Conservation (phyloP, 2,329 filamentous ascomycete genomes). For the Akanthomyces dipterigenus region DNA sequence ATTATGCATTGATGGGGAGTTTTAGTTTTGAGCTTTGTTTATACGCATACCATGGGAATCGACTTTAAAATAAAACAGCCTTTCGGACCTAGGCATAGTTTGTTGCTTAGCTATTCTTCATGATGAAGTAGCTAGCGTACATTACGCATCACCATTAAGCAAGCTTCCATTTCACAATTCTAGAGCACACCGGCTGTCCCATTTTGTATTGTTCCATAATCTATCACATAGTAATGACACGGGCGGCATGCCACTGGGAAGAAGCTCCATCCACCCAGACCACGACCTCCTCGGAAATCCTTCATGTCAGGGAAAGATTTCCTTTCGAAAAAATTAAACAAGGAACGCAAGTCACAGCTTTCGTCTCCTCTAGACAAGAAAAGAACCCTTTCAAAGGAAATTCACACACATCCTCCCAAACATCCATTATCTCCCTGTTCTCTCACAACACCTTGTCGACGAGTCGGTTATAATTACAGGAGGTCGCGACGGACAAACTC, state of each 20-base stretch:
- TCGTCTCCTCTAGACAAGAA: constrained; percentile 6
- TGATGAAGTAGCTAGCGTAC: neutral
- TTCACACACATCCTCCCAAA: neutral
- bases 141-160: neutral
- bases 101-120: neutral
- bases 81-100: neutral
- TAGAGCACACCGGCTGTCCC: constrained; percentile 9
- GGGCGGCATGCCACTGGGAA: constrained; percentile 2
- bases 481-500: constrained; percentile 96
- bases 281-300: constrained; percentile 3
- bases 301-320: neutral
- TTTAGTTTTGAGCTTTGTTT: neutral
- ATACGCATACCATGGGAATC: neutral
- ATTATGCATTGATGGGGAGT: neutral
- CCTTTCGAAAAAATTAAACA: neutral
- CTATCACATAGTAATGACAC: constrained; percentile 13
- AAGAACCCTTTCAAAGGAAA: neutral
- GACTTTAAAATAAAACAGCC: neutral
- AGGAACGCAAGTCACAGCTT: neutral
- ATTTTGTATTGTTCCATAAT: constrained; percentile 10
- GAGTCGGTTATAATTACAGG: constrained; percentile 51
- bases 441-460: neutral
- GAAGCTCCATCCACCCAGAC: neutral
- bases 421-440: neutral
- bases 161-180: neutral